A percentile compares a stretch with the other conserved stretches of the same genome.
Evolutionary conservation across 768 basidiomycete species (phyloP).

Genomic region (Pleurotus citrinopileatus): DNA sequence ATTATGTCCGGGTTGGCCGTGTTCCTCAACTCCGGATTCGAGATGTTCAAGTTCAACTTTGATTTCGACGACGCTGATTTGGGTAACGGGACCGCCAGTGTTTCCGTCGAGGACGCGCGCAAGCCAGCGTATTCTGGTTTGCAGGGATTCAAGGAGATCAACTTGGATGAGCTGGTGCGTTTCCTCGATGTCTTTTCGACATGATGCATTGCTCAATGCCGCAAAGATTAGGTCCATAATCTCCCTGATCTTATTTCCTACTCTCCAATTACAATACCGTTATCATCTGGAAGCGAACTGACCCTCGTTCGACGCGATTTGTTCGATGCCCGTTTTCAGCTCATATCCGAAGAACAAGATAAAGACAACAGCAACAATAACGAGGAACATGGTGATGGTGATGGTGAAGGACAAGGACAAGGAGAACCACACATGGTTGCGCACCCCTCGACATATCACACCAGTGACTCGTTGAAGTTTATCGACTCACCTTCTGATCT

Average conservation of each 20-base stretch:
- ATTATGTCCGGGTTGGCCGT: no score
- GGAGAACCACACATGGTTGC: not conserved
- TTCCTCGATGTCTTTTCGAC: not conserved
- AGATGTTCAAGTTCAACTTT: conserved; percentile 79
- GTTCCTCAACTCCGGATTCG: no score
- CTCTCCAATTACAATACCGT: conserved; percentile 62
- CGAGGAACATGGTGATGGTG: not conserved
- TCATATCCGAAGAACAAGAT: conserved; percentile 58
- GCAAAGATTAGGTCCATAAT: conserved; percentile 52
- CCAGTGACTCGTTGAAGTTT: conserved; percentile 47
- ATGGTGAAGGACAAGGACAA: not conserved
- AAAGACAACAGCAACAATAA: conserved; percentile 22
- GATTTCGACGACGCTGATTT: conserved; percentile 44
- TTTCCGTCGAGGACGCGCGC: no score
- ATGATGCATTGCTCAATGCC: not conserved
- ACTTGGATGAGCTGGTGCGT: conserved; percentile 24
- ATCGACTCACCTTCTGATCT: conserved; percentile 87
- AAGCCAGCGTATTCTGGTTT: no score
- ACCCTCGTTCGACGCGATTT: conserved; percentile 78
- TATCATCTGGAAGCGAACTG: conserved; percentile 29
- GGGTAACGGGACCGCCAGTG: no score
- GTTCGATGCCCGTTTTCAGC: conserved; percentile 94
- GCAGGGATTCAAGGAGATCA: conserved; percentile 27
- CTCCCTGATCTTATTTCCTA: conserved; percentile 79
- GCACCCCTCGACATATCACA: not conserved